Evolutionary conservation across 2,329 filamentous ascomycete genomes (phyloP), one percentile per base, ranked within the genome.

Genomic region (Cladosporium sp.): DNA sequence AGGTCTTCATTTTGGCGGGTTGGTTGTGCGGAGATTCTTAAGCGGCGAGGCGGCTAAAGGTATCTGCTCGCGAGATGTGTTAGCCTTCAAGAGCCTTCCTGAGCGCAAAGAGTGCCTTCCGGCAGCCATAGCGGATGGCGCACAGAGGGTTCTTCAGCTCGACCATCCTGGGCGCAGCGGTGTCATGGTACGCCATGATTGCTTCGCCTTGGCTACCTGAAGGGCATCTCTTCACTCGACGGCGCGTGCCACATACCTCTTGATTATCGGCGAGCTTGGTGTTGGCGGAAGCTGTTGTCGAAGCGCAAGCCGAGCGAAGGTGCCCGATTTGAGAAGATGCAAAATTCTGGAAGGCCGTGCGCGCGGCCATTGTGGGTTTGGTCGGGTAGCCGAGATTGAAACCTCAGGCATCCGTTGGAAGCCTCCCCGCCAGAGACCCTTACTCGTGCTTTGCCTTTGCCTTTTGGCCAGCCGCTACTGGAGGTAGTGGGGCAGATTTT

Each of bases 1-100:
- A 96, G 75, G 94, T 97, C 84, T 90, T 91, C 81, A 97, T 92
- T 93, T 99, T 99, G 77, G 89, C 97, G 86, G 77, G 86, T 85
- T 83, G 83, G 55, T 51, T 20, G 56, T 45, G 37, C 36, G 65
- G 83, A 90, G 88, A 91, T 91, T 91, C 87, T 91, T 87, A 88
- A 83, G 83, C 89, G 87, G 80, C 75, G 69, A 70, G 71, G 74
- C 75, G 78, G 81, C 73, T 74, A 80, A 80, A 84, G 82, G 81
- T 85, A 82, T 85, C 82, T 84, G 74, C 65, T 58, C 47, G 59
- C 56, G 60, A 65, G 40, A 64, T 60, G 65, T 73, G 78, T 86
- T 81, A 86, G 83, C 82, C 81, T 82, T 77, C 79, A 81, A 78
- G 78, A 82, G 81, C 82, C 81, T 77, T 68, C 37, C 55, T 44